Evolutionary conservation across 2,329 filamentous ascomycete species (phyloP), one percentile per base, ranked within the genome.

Genomic region (Paecilomyces sp.): DNA sequence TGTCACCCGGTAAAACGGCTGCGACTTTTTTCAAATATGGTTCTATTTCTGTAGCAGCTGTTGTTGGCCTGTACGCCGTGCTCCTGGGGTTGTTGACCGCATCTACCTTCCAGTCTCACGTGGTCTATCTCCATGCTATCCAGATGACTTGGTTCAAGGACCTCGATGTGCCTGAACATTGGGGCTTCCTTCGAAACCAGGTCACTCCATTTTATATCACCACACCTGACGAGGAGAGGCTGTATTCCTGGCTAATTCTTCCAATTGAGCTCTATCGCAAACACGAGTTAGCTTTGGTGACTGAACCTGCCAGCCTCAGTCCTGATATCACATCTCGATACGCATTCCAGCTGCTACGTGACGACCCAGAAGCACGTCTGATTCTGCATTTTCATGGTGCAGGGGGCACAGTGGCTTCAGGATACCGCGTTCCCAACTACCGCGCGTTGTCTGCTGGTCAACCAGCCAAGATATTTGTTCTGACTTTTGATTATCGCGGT

Each of bases 401-500:
- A 0, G 80, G 74, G 8, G 84, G 84, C 0, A 86, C 82, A 0
- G 70, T 87, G 6, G 84, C 76, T 0, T 85, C 82, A 1, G 82
- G 82, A 0, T 83, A 78, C 68, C 72, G 84, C 7, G 79, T 80
- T 0, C 76, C 79, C 15, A n/a, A 41, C 36, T 41, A 87, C 67
- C 79, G 83, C 1, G 82, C 80, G 12, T 72, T 86, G 51, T 82
- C 76, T n/a, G 80, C 80, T 6, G 78, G 73, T 0, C 73, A 78
- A 1, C 79, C 83, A 0, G 66, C 74, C 22, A 83, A 57, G 33
- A 47, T 47, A 36, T 57, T 57, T 64, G 77, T 83, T 41, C 66
- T 88, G 8, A 78, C 82, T 1, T 80, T 88, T 57, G 85, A 88
- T 70, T 88, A 87, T 64, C 79, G 85, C 4, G 85, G 85, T 0